These are phyloP conservation scores for Phaeosphaeria sp. DNA, from an alignment of 2,329 filamentous ascomycete genomes.

Conservation along the genomic window DNA sequence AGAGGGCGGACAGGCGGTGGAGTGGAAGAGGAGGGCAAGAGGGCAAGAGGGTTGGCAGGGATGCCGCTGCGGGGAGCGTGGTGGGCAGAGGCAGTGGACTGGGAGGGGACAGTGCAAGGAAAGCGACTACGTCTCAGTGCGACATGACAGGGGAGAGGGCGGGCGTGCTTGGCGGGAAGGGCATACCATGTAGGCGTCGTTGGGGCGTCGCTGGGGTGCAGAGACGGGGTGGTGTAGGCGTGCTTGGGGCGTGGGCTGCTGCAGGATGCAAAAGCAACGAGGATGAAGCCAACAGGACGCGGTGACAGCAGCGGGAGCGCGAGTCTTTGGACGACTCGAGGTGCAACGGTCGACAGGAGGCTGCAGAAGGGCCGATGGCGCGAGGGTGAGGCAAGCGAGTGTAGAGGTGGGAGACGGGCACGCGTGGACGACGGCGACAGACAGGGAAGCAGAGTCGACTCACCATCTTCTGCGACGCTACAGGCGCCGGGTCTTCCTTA, in stretches of 20 bases:
- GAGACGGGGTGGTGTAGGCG: conserved; percentile 38
- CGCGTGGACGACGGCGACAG: conserved; percentile 19
- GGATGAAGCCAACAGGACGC: conserved; percentile 38
- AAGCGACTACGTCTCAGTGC: conserved; percentile 34
- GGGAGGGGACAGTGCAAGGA: conserved; percentile 27
- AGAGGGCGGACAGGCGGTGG: conserved; percentile 39
- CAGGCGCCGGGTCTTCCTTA: conserved; percentile 54
- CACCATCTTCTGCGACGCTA: conserved; percentile 52
- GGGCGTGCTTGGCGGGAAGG: conserved; percentile 45
- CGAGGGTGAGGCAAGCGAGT: conserved; percentile 21
- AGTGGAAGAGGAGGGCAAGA: conserved; percentile 36
- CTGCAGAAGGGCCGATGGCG: conserved; percentile 20
- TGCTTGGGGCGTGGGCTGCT: conserved; percentile 45
- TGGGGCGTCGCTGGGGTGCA: conserved; percentile 44
- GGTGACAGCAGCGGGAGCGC: conserved; percentile 32
- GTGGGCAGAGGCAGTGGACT: conserved; percentile 39
- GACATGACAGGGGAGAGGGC: conserved; percentile 39
- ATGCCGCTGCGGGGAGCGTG: conserved; percentile 34
- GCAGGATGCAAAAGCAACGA: conserved; percentile 47
- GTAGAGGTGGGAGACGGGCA: conserved; percentile 25
- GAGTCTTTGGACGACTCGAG: conserved; percentile 28
- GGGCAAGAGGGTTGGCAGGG: conserved; percentile 36
- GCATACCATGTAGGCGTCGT: conserved; percentile 52
- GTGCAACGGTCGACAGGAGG: conserved; percentile 39
- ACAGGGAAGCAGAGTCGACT: conserved; percentile 49